A percentile compares a stretch with the other conserved stretches of the same genome.
Evolutionary conservation across 345 rosid genomes (phyloP).

Genomic region (Hibiscus trionum): DNA sequence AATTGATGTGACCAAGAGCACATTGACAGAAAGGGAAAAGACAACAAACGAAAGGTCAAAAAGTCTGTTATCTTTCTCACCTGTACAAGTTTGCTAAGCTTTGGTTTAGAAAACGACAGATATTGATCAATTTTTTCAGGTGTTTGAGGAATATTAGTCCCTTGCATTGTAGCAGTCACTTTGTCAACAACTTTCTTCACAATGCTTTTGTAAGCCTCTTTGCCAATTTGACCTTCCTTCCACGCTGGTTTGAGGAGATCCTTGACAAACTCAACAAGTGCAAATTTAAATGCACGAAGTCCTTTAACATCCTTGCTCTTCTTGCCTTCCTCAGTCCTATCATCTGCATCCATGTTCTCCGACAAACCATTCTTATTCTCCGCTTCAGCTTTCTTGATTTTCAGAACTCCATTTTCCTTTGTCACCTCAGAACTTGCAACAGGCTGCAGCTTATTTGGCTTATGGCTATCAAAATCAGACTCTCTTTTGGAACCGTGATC

Average conservation of each 20-base stretch:
- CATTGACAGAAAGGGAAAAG: not conserved
- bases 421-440: conserved; percentile 24
- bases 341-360: conserved; percentile 44
- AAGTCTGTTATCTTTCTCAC: conserved; percentile 23
- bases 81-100: conserved; percentile 93
- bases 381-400: conserved; percentile 29
- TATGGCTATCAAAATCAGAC: conserved; percentile 14
- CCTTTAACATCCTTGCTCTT: conserved; percentile 70
- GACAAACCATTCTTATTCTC: conserved; percentile 34
- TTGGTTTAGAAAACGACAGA: conserved; percentile 72
- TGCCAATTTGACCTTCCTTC: conserved; percentile 89
- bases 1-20: not conserved
- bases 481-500: conserved; percentile 14
- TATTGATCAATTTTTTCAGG: conserved; percentile 85
- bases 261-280: conserved; percentile 79
- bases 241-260: conserved; percentile 84
- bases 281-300: conserved; percentile 74
- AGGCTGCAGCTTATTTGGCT: conserved; percentile 16
- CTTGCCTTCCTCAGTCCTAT: conserved; percentile 46
- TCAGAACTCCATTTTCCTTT: conserved; percentile 30
- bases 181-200: conserved; percentile 96
- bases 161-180: conserved; percentile 73
- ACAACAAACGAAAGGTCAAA: not conserved
- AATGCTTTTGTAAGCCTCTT: conserved; percentile 86
- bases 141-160: conserved; percentile 69